Percentiles rank a stretch among this genome's conserved stretches.
phyloP scores from a whole-genome alignment of 176 grass and related monocot species.

The Lolium perenne region DNA sequence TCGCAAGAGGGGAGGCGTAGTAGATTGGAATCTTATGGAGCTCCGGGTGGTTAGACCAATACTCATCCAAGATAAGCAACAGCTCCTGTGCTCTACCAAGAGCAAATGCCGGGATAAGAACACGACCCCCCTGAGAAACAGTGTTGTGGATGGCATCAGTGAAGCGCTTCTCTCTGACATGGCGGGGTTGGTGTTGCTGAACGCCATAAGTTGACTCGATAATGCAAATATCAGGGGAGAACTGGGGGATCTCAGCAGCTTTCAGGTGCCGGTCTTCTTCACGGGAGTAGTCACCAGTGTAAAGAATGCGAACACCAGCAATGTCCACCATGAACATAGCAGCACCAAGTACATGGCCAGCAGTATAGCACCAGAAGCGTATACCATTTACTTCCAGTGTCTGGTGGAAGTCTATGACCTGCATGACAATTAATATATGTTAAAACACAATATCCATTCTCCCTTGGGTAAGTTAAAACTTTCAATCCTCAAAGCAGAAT shows the following conservation, averaged over 20 bases:
- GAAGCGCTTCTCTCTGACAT: conserved; percentile 84
- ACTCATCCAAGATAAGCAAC: conserved; percentile 94
- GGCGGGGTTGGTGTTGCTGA: conserved; percentile 81
- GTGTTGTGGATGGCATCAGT: conserved; percentile 86
- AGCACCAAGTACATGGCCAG: conserved; percentile 91
- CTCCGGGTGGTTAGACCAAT: conserved; percentile 91
- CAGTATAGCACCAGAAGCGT: conserved; percentile 98
- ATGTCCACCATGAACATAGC: conserved; percentile 99
- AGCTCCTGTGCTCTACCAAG: conserved; percentile 94
- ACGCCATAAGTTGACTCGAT: conserved; percentile 94
- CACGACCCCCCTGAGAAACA: conserved; percentile 76
- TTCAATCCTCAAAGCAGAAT: neutral
- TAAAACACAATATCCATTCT: conserved; percentile 24
- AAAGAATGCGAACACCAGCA: conserved; percentile 88
- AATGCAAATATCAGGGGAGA: conserved; percentile 91
- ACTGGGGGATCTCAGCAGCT: conserved; percentile 88
- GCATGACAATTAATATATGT: conserved; percentile 18
- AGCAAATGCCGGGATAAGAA: conserved; percentile 93
- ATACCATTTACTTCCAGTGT: conserved; percentile 94
- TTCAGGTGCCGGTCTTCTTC: conserved; percentile 91
- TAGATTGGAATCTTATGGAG: conserved; percentile 97
- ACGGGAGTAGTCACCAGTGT: conserved; percentile 93
- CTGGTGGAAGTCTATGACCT: conserved; percentile 99
- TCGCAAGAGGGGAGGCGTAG: conserved; percentile 93
- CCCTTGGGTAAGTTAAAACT: neutral